Base-by-base conservation (phyloP, 495 filamentous ascomycete genomes). In the Annulohypoxylon bovei region DNA sequence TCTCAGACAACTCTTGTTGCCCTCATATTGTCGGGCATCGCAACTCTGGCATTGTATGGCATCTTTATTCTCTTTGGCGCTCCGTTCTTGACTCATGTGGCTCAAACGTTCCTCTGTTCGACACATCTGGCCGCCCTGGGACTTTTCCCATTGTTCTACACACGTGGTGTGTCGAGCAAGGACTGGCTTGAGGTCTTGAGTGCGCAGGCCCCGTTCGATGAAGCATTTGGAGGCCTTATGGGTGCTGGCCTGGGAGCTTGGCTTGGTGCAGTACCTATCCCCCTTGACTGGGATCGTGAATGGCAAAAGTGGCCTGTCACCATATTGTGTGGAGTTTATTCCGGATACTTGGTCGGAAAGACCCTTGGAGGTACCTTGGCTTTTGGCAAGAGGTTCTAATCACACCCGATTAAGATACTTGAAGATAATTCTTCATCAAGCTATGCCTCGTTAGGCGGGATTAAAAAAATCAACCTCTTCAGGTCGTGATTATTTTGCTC, bases 241-340 rank as follows among this genome's bases (percentile, higher is more conserved):
- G 91, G 91, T 14, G 84, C 82, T 9, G 72, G 89, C n/a, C 54
- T 88, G 3, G 91, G 91, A 4, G 88, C 86, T 39, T 93, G 91
- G 91, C 66, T 91, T n/a, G 91, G 91, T 3, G 91, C 91, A 9
- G 89, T 98, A 33, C 96, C 96, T 0, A 98, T 99, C 76, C 96
- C 95, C 18, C 81, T 99, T 67, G 95, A 98, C 77, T 98, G 94
- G 93, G 93, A 83, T 74, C 89, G 95, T 20, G 94, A 97, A 69
- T 99, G 95, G 95, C 95, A 99, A 85, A 92, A 91, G 77, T 99
- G 93, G 90, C 95, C 95, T 2, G 91, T 98, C 32, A 98, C 95
- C 0, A 92, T 99, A 30, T 62, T 85, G 9, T 75, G 63, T 8
- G 83, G 83, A 1, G 16, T 82, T 30, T 85, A 82, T 53, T 76